Evolutionary conservation across 1,139 yeast species (phyloP), one percentile per base, ranked within the genome.

Genomic region (Candida gigantensis): DNA sequence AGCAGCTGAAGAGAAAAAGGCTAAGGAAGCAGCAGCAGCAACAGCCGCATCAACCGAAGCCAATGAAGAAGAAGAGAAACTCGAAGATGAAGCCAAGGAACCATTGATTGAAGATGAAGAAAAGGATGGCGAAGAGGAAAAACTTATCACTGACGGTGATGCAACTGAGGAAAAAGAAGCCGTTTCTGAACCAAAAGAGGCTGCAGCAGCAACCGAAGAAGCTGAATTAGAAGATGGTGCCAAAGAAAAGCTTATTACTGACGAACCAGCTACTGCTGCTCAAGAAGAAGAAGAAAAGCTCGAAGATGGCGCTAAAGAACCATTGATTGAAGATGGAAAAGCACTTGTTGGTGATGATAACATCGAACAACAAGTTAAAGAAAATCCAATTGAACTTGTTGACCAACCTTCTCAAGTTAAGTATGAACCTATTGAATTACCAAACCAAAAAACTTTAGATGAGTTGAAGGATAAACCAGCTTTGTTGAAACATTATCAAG

Each of bases 381-480:
- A 62, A 42, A 40, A 47, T 18, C 66, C 70, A 25, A 54, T 60
- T 50, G 74, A 68, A 43, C 31, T 64, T 29, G 62, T 50, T 23
- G 49, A 58, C 24, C 64, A 56, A 40, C 63, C 70, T 1, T 8
- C 14, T 14, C 60, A 53, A 30, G 45, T 61, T 34, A 66, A 65
- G 50, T 62, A 50, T 39, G 63, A 56, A 37, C 71, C 74, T 1
- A 56, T 58, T 21, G 52, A 56, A 28, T 44, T 51, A 26, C 69
- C 71, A 7, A 62, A 65, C 49, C 67, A 62, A 37, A 73, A 68
- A 39, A 57, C 55, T 31, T 55, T 69, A 41, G 79, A 74, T 24
- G 48, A 60, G 36, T 60, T 76, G 34, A 61, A 67, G 36, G 72
- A 69, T 39, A 73, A 73, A 42, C 83, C 83, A 20, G 62, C 64